Conservation (phyloP, 352 stramenopile genomes). For the Phytophthora parvispora region DNA sequence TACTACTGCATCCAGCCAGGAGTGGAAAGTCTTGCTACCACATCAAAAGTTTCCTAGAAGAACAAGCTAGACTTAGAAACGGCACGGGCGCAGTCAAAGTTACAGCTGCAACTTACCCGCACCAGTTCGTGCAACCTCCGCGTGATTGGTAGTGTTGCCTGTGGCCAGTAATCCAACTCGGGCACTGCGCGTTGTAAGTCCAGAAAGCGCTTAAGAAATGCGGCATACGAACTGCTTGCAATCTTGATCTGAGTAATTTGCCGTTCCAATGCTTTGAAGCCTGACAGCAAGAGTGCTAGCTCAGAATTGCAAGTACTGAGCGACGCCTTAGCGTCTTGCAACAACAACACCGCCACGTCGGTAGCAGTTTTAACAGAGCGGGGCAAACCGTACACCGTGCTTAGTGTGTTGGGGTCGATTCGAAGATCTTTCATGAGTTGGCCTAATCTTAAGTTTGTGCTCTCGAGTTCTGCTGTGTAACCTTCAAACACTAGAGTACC, state of each 20-base stretch:
- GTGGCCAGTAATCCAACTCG: conserved; percentile 58
- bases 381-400: conserved; percentile 23
- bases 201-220: conserved; percentile 30
- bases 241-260: conserved; percentile 27
- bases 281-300: conserved; percentile 59
- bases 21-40: conserved; percentile 35
- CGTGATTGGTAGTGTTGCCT: conserved; percentile 33
- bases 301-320: conserved; percentile 55
- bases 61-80: neutral
- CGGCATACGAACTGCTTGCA: conserved; percentile 18
- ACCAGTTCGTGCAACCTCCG: conserved; percentile 26
- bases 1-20: conserved; percentile 52
- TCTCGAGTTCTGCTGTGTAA: conserved; percentile 15
- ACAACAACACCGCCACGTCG: conserved; percentile 6
- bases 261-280: conserved; percentile 33
- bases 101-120: no score
- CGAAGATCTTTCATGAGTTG: conserved; percentile 27
- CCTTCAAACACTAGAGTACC: neutral
- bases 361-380: conserved; percentile 5
- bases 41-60: conserved; percentile 42
- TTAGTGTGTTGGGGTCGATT: neutral
- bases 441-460: conserved; percentile 21
- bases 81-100: no score
- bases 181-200: conserved; percentile 47
- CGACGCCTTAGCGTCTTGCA: conserved; percentile 38